A percentile compares a stretch with the other conserved stretches of the same genome.
Evolutionary conservation across 345 rosid genomes (phyloP).

Genomic region (Gossypium raimondii): DNA sequence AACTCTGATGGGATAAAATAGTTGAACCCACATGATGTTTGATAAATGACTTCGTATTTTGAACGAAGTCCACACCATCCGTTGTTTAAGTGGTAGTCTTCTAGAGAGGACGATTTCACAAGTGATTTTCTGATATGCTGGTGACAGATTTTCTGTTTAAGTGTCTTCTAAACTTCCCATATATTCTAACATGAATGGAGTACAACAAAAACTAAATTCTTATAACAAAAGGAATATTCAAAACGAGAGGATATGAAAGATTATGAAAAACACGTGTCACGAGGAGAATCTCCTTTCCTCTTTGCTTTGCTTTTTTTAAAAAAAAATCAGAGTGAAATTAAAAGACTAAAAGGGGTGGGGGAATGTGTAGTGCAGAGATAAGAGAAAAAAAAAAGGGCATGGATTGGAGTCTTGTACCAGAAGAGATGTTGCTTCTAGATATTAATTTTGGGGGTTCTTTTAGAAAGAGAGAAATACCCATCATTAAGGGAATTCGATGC

Average conservation of each 20-base stretch:
- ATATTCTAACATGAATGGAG: too few species aligned
- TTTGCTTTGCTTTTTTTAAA: neutral
- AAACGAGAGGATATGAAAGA: conserved; percentile 29
- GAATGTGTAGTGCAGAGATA: neutral
- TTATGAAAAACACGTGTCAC: conserved; percentile 46
- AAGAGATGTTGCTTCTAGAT: conserved; percentile 32
- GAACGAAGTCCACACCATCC: fast-evolving
- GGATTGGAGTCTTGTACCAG: conserved; percentile 44
- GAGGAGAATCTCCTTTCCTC: conserved; percentile 37
- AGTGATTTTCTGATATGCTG: too few species aligned
- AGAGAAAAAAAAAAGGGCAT: conserved; percentile 8
- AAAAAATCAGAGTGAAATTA: neutral
- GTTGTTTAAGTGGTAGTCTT: too few species aligned
- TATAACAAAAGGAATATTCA: conserved; percentile 52
- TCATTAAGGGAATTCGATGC: conserved; percentile 52
- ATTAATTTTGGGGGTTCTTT: neutral
- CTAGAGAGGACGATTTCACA: too few species aligned
- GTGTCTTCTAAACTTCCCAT: too few species aligned
- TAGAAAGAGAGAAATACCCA: conserved; percentile 42
- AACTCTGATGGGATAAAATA: too few species aligned
- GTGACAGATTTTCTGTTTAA: too few species aligned
- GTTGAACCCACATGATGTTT: too few species aligned
- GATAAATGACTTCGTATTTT: too few species aligned
- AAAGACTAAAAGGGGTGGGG: neutral
- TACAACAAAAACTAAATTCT: too few species aligned